A percentile compares a stretch with the other conserved stretches of the same genome.
Conservation (phyloP, 2,329 filamentous ascomycete species). For the Ceratocystis papillata region DNA sequence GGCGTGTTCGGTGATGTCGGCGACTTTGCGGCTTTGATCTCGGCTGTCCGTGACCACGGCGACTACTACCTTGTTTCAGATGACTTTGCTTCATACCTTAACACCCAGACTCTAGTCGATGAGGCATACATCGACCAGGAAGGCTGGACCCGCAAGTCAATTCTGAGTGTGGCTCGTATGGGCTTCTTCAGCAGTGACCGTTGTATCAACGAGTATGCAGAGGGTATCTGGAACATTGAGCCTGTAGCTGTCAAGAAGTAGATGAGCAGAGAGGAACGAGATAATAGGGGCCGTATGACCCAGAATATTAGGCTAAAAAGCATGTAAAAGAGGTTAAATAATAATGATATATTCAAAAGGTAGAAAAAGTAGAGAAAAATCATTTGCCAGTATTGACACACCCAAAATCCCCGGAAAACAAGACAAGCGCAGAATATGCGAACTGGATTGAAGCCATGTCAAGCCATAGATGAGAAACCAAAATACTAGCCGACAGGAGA, state of each 20-base stretch:
- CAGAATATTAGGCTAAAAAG: not conserved
- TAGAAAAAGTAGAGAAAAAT: slow-evolving; percentile 2
- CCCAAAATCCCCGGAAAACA: not conserved
- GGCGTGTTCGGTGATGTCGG: slow-evolving; percentile 70
- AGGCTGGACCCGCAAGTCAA: slow-evolving; percentile 83
- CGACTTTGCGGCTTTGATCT: slow-evolving; percentile 72
- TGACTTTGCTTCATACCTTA: slow-evolving; percentile 89
- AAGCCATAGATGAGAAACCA: slow-evolving; percentile 6
- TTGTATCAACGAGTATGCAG: slow-evolving; percentile 95
- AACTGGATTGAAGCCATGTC: slow-evolving; percentile 4
- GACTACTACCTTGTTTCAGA: slow-evolving; percentile 98
- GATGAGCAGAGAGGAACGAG: not conserved
- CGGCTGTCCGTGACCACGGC: slow-evolving; percentile 79
- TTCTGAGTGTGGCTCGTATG: slow-evolving; percentile 82
- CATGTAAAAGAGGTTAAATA: not conserved
- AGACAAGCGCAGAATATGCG: not conserved
- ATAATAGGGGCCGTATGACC: not conserved
- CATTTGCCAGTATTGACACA: not conserved
- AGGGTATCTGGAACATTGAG: slow-evolving; percentile 95
- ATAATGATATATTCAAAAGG: slow-evolving; percentile 8
- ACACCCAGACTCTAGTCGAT: slow-evolving; percentile 84
- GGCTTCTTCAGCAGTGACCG: slow-evolving; percentile 94
- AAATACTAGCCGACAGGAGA: slow-evolving; percentile 8
- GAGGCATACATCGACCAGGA: slow-evolving; percentile 86
- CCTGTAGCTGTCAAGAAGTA: slow-evolving; percentile 40